Conservation (phyloP, 1,139 yeast species). For the Meyerozyma athensensis region DNA sequence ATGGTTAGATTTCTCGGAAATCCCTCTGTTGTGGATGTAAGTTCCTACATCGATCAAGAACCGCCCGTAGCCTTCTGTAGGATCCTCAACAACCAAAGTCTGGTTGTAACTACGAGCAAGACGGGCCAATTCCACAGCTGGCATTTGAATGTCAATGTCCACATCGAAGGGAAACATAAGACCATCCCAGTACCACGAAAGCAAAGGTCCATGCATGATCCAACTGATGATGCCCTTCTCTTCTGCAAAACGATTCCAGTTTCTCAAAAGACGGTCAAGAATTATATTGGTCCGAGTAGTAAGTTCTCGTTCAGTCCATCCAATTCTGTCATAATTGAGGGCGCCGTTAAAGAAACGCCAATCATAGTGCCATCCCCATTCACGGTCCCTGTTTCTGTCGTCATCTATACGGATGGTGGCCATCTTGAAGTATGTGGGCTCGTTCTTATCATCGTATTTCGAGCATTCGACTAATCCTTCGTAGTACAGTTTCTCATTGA, state of each 20-base stretch:
- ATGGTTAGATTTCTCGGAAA: conserved; percentile 17
- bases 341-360: conserved; percentile 20
- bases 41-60: conserved; percentile 24
- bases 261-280: conserved; percentile 21
- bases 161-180: conserved; percentile 19
- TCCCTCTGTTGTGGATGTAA: conserved; percentile 20
- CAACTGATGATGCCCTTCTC: conserved; percentile 27
- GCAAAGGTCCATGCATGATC: conserved; percentile 20
- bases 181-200: conserved; percentile 22
- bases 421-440: conserved; percentile 17
- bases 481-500: conserved; percentile 11
- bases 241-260: conserved; percentile 22
- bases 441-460: conserved; percentile 10
- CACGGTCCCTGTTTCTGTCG: conserved; percentile 16
- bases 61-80: conserved; percentile 23
- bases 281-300: conserved; percentile 18
- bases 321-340: conserved; percentile 14
- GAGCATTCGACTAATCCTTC: conserved; percentile 12
- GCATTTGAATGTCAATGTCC: conserved; percentile 22
- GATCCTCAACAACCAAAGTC: conserved; percentile 20
- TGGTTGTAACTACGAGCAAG: conserved; percentile 16
- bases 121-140: conserved; percentile 14
- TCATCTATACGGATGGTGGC: conserved; percentile 15
- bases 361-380: conserved; percentile 27
- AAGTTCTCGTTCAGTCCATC: conserved; percentile 15